Evolutionary conservation across 805 yeast species (phyloP), one percentile per base, ranked within the genome.

Genomic region (Clavispora carvajalis): DNA sequence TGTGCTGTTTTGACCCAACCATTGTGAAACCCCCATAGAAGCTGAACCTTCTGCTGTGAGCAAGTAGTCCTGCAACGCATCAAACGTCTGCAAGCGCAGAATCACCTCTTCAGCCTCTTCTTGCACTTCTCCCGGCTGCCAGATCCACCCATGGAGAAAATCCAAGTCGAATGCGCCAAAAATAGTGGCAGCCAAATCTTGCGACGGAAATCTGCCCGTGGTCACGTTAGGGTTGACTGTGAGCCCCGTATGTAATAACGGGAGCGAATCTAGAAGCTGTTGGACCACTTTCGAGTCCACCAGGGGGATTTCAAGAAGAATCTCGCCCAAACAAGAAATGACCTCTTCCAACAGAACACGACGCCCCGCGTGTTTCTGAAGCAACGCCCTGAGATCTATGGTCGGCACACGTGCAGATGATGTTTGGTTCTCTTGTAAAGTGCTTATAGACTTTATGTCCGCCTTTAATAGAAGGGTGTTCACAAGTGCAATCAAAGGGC

Each of bases 81-180:
- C 90, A 49, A 63, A 69, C 7, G 62, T 62, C 38, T 58, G 58
- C 15, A 60, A 46, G 13, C 54, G 39, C 21, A 44, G 38, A 29
- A 62, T 44, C n/a, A 57, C 36, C 25, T 39, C 22, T 34, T 50
- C 44, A 10, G 31, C 29, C 26, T 47, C 33, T 44, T 45, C 45
- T n/a, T 44, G 48, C 8, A 37, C 33, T 11, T 38, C 36, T 16
- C 49, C 54, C 37, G 49, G 24, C 50, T 73, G 73, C n/a, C 77
- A 65, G 19, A 82, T 66, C 95, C 96, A 90, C 1, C 96, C 97
- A 59, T 91, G 98, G 3, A 78, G 79, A 30, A 90, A 59, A 11
- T 71, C 73, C 6, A 85, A 64, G 23, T 73, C 79, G 55, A 79
- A 84, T 3, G 75, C 62, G 7, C 70, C 58, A 57, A 87, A 87